A percentile compares a stretch with the other conserved stretches of the same genome.
Conservation (phyloP, 2,329 filamentous ascomycete genomes). For the Talaromyces funiculosus region DNA sequence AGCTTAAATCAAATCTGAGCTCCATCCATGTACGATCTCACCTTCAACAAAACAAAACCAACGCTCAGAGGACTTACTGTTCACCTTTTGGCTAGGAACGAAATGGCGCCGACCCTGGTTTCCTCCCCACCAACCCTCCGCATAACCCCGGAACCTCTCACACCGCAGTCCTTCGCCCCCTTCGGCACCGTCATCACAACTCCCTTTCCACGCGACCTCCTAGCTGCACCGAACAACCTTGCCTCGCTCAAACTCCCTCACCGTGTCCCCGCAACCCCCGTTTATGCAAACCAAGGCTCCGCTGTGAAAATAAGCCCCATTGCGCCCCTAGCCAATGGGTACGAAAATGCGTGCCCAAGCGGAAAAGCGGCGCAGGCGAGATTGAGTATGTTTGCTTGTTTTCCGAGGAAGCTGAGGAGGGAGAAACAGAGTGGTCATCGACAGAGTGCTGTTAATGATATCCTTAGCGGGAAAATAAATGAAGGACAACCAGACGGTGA, state of each 20-base stretch:
- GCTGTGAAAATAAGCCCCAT: slow-evolving; percentile 82
- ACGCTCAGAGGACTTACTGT: not conserved
- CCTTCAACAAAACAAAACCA: not conserved
- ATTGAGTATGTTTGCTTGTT: slow-evolving; percentile 88
- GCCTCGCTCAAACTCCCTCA: slow-evolving; percentile 36
- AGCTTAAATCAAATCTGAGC: not conserved
- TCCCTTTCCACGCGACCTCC: slow-evolving; percentile 54
- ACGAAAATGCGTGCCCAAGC: slow-evolving; percentile 45
- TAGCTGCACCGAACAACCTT: slow-evolving; percentile 35
- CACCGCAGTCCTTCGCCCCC: slow-evolving; percentile 60
- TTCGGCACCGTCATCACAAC: slow-evolving; percentile 83
- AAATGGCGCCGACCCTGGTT: slow-evolving; percentile 29
- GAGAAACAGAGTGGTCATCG: slow-evolving; percentile 4
- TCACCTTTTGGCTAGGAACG: not conserved
- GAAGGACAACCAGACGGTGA: not conserved
- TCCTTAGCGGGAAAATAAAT: not conserved
- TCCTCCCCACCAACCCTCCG: slow-evolving; percentile 33
- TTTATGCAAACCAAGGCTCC: slow-evolving; percentile 75
- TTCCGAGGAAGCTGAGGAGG: slow-evolving; percentile 54
- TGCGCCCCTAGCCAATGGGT: slow-evolving; percentile 66
- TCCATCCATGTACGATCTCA: not conserved
- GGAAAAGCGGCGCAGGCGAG: slow-evolving; percentile 50
- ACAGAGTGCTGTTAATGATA: not conserved
- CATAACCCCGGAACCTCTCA: slow-evolving; percentile 62
- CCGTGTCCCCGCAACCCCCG: slow-evolving; percentile 45